Base-by-base conservation (phyloP, 371 early-diverging fungal species). In the Gilbertella persicaria region DNA sequence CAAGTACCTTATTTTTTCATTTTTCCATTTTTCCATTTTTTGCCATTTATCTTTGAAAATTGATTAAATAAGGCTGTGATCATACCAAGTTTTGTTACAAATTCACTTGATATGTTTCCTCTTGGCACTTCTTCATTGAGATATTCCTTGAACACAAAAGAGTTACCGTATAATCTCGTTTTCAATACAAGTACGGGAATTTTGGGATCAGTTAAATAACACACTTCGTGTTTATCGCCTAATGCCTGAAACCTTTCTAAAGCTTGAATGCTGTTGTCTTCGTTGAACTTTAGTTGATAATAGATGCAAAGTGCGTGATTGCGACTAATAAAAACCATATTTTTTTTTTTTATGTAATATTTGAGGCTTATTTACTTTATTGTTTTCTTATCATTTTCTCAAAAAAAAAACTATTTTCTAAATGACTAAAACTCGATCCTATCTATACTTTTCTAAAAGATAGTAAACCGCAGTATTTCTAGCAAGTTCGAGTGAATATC, bases 61-160 rank as follows among this genome's bases (percentile, higher is more conserved):
- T 46, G 35, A 46, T 35, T 20, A 35, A 43, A 25, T 25, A 47
- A 40, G n/a, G 29, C 24, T 41, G 41, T 41, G 41, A 55, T 41
- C 26, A 55, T 48, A 48, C 49, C 48, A 29, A 48, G 42, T 48
- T 55, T 42, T 41, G 26, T 39, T 38, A 54, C 33, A 47, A 28
- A 30, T 55, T 55, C 17, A 35, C 36, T 5, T 35, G 35, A 9
- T 49, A 48, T 36, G 13, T 24, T 42, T 55, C 43, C 43, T 43
- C 28, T 21, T 44, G 44, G 25, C 20, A 35, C 25, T 44, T 5
- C 45, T 48, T 55, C 48, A 41, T 13, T 48, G 16, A 55, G 35
- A 48, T 55, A 47, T 48, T 55, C 55, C 35, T 55, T 42, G 41
- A 47, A 55, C 29, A 55, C 17, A 48, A 55, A 55, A 42, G 55